Percentiles rank a stretch among this genome's conserved stretches.
Evolutionary conservation across 1,284 basidiomycete genomes (phyloP).

Genomic region (Ganoderma lucidum): DNA sequence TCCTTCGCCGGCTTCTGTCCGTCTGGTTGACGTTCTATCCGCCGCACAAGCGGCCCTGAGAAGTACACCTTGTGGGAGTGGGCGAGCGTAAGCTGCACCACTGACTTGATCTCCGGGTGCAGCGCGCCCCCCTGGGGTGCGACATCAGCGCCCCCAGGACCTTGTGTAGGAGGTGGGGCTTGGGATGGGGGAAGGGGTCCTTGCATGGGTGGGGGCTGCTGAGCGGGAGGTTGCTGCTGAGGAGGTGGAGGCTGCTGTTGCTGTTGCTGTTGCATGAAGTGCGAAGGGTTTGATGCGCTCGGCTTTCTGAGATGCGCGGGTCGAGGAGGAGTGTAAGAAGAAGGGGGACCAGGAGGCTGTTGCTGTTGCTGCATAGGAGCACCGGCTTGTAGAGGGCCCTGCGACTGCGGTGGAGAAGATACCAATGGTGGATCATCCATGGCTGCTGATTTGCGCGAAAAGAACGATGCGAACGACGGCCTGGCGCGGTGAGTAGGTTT

Average conservation of each 20-base stretch:
- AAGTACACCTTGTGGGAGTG: slow-evolving; percentile 84
- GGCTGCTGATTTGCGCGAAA: slow-evolving; percentile 29
- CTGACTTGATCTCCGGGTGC: slow-evolving; percentile 82
- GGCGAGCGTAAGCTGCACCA: slow-evolving; percentile 71
- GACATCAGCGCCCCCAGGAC: background rate
- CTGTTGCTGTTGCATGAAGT: background rate
- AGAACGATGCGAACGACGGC: slow-evolving; percentile 31
- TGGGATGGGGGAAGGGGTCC: slow-evolving; percentile 6
- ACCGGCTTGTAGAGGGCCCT: slow-evolving; percentile 6
- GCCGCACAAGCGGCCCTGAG: slow-evolving; percentile 80
- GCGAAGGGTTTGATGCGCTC: slow-evolving; percentile 5
- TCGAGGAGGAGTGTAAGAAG: background rate
- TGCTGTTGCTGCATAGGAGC: slow-evolving; percentile 11
- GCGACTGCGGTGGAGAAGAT: slow-evolving; percentile 11
- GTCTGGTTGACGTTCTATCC: slow-evolving; percentile 79
- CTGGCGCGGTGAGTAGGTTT: slow-evolving; percentile 29
- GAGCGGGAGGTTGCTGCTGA: background rate
- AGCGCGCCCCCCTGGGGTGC: slow-evolving; percentile 47
- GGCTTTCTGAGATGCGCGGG: background rate
- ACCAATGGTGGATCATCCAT: slow-evolving; percentile 16
- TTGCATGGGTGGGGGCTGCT: background rate
- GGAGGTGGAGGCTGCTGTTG: background rate
- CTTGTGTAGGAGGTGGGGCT: slow-evolving; percentile 17
- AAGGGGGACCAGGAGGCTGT: background rate
- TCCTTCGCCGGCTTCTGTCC: slow-evolving; percentile 77